These are phyloP conservation scores for Aspergillus cristatus DNA, from an alignment of 495 filamentous ascomycete genomes.

Conservation along the genomic window DNA sequence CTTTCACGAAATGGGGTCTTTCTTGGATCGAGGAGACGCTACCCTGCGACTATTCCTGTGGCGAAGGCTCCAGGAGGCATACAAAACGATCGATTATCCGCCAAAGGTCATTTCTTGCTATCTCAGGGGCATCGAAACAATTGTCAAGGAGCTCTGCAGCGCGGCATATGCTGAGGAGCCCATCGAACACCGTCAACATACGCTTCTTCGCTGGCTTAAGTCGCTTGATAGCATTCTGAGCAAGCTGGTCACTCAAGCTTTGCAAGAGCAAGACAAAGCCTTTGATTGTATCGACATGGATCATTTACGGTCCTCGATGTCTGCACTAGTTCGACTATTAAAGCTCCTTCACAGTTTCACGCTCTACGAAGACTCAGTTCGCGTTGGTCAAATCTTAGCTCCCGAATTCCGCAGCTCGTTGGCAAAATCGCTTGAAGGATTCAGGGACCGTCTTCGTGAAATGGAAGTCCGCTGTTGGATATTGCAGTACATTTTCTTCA, in stretches of 20 bases:
- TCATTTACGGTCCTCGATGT: slow-evolving; percentile 61
- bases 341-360: slow-evolving; percentile 69
- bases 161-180: slow-evolving; percentile 51
- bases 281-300: slow-evolving; percentile 79
- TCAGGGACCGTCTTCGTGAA: slow-evolving; percentile 69
- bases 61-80: slow-evolving; percentile 79
- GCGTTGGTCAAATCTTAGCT: slow-evolving; percentile 53
- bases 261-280: slow-evolving; percentile 55
- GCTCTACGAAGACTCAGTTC: slow-evolving; percentile 72
- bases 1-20: slow-evolving; percentile 68
- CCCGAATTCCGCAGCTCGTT: slow-evolving; percentile 32
- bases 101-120: slow-evolving; percentile 83
- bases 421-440: slow-evolving; percentile 40
- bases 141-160: slow-evolving; percentile 63
- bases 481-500: slow-evolving; percentile 63
- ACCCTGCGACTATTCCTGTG: slow-evolving; percentile 78
- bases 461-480: slow-evolving; percentile 87
- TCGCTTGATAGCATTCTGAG: slow-evolving; percentile 65
- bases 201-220: slow-evolving; percentile 66
- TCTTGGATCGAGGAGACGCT: slow-evolving; percentile 69
- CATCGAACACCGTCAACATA: slow-evolving; percentile 51
- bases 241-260: slow-evolving; percentile 50
- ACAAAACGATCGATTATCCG: slow-evolving; percentile 68
- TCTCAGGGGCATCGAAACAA: slow-evolving; percentile 71
- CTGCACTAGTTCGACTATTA: slow-evolving; percentile 53